phyloP scores from a whole-genome alignment of 352 stramenopile genomes.

The Globisporangium cylindrosporum region DNA sequence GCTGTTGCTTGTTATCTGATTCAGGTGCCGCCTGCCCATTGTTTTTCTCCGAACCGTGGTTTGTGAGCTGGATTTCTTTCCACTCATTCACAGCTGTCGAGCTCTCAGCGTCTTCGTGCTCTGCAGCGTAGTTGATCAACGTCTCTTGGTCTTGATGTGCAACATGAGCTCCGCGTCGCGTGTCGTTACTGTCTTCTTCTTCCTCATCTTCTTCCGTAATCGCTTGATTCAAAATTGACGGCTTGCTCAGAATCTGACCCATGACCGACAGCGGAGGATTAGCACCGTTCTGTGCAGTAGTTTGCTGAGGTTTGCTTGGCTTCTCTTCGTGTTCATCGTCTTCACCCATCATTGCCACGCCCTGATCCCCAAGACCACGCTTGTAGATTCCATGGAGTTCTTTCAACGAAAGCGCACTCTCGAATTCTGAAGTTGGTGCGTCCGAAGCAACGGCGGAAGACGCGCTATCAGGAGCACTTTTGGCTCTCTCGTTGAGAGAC shows the following conservation, averaged over 20 bases:
- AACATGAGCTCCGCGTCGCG: background rate
- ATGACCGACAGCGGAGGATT: slow-evolving; percentile 31
- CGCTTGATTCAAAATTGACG: slow-evolving; percentile 25
- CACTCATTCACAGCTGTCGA: slow-evolving; percentile 35
- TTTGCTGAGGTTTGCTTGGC: background rate
- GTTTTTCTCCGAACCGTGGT: background rate
- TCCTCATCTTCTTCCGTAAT: slow-evolving; percentile 41
- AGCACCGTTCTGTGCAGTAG: background rate
- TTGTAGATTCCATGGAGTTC: slow-evolving; percentile 84
- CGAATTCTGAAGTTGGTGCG: background rate
- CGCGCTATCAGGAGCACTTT: slow-evolving; percentile 1
- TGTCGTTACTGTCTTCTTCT: slow-evolving; percentile 24
- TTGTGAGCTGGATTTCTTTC: slow-evolving; percentile 51
- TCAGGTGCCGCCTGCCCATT: background rate
- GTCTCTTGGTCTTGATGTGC: slow-evolving; percentile 9
- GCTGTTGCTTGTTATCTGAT: background rate
- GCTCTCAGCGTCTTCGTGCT: slow-evolving; percentile 8
- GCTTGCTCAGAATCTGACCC: slow-evolving; percentile 43
- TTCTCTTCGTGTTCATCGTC: slow-evolving; percentile 11
- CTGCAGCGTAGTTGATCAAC: slow-evolving; percentile 10
- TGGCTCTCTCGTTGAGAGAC: background rate
- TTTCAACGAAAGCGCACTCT: slow-evolving; percentile 45
- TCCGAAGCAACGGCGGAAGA: background rate
- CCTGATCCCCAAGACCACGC: slow-evolving; percentile 69
- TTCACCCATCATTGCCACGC: slow-evolving; percentile 48